Evolutionary conservation across 371 early-diverging fungal species (phyloP).

Genomic region (Apophysomyces elegans): DNA sequence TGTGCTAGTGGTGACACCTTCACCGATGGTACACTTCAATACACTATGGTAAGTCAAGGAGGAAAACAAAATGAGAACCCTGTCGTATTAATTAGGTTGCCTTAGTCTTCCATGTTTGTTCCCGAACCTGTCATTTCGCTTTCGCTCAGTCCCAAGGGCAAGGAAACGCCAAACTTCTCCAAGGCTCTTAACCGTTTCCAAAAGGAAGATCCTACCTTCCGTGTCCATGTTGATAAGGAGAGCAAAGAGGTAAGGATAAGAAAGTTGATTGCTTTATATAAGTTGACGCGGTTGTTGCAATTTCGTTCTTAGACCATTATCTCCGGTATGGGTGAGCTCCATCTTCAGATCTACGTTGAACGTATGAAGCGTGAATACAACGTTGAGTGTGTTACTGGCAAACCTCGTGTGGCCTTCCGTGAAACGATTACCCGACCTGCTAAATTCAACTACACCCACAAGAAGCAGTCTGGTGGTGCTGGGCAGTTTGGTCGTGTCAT

Average conservation of each 20-base stretch:
- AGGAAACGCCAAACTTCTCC: slow-evolving; percentile 92
- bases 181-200: slow-evolving; percentile 95
- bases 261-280: not conserved
- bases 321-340: slow-evolving; percentile 93
- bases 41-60: slow-evolving; percentile 72
- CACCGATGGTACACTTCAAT: slow-evolving; percentile 83
- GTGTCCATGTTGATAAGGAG: slow-evolving; percentile 91
- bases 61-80: not conserved
- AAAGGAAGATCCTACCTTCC: slow-evolving; percentile 98
- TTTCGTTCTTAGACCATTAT: slow-evolving; percentile 72
- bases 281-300: not conserved
- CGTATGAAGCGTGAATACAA: slow-evolving; percentile 97
- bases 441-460: slow-evolving; percentile 96
- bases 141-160: slow-evolving; percentile 87
- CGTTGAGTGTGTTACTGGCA: slow-evolving; percentile 92
- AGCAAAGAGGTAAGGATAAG: slow-evolving; percentile 69
- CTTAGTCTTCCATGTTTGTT: slow-evolving; percentile 91
- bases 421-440: slow-evolving; percentile 85
- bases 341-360: slow-evolving; percentile 94
- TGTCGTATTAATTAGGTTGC: not conserved
- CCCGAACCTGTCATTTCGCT: slow-evolving; percentile 97
- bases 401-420: slow-evolving; percentile 96
- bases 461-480: slow-evolving; percentile 98
- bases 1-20: slow-evolving; percentile 98
- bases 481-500: slow-evolving; percentile 96